phyloP scores from a whole-genome alignment of 345 rosid species.

The Citrus hindsii region DNA sequence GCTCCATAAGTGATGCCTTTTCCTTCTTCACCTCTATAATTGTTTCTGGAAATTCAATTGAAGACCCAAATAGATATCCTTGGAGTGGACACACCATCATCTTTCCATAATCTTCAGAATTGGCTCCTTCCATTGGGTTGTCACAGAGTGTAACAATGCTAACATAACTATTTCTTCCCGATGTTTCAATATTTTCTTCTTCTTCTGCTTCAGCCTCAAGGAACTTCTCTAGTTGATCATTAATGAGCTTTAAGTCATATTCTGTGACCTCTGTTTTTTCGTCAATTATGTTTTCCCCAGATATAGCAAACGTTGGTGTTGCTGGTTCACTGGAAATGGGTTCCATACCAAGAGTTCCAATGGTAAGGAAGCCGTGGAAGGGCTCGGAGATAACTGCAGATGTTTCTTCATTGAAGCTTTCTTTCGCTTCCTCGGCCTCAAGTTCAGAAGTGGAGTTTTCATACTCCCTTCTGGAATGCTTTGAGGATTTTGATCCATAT shows the following conservation, averaged over 20 bases:
- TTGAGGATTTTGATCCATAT: constrained; percentile 30
- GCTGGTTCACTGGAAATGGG: constrained; percentile 44
- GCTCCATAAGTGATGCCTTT: constrained; percentile 65
- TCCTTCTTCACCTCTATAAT: constrained; percentile 48
- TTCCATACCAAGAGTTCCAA: constrained; percentile 84
- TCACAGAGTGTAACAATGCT: constrained; percentile 54
- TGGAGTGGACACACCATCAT: constrained; percentile 60
- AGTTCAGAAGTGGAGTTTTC: constrained; percentile 35
- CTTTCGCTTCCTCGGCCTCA: constrained; percentile 24
- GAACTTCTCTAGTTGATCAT: constrained; percentile 64
- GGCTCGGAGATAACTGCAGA: constrained; percentile 38
- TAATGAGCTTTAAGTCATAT: constrained; percentile 61
- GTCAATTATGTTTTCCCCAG: constrained; percentile 40
- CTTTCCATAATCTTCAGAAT: constrained; percentile 42
- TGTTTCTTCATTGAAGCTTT: constrained; percentile 31
- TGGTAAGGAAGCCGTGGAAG: constrained; percentile 80
- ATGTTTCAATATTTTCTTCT: constrained; percentile 48
- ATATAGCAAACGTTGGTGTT: constrained; percentile 67
- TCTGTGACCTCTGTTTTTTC: constrained; percentile 51
- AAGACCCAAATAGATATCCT: constrained; percentile 75
- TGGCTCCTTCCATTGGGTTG: constrained; percentile 41
- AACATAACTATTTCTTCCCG: constrained; percentile 63
- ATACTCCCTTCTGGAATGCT: constrained; percentile 33
- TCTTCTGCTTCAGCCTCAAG: constrained; percentile 79
- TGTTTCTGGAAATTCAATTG: constrained; percentile 54